Percentiles rank a stretch among this genome's conserved stretches.
Evolutionary conservation across 176 grass and related monocot genomes (phyloP).

Genomic region (Juncus inflexus): DNA sequence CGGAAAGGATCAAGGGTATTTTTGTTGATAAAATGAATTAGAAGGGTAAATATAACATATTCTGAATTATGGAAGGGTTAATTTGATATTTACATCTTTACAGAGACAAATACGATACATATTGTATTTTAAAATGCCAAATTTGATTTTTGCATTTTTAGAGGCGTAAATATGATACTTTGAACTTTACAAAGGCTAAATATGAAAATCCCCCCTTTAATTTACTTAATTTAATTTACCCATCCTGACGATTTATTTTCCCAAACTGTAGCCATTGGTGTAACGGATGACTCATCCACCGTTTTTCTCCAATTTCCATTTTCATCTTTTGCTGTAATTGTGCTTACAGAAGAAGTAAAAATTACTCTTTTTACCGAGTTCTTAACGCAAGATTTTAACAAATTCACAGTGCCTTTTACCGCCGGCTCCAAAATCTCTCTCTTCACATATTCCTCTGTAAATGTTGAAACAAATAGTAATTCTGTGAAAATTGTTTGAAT

Average conservation of each 20-base stretch:
- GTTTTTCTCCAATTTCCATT: slow-evolving; percentile 25
- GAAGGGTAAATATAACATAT: too few species aligned
- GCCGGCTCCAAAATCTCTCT: slow-evolving; percentile 56
- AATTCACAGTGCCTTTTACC: slow-evolving; percentile 54
- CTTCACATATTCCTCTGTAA: slow-evolving; percentile 55
- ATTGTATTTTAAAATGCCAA: too few species aligned
- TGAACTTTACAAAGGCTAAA: too few species aligned
- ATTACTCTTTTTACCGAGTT: slow-evolving; percentile 49
- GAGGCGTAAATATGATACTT: too few species aligned
- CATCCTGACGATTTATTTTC: slow-evolving; percentile 65
- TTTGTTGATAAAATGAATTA: too few species aligned
- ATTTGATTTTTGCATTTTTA: too few species aligned
- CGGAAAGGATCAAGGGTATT: too few species aligned
- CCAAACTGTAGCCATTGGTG: slow-evolving; percentile 41
- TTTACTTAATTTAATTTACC: slow-evolving; percentile 23
- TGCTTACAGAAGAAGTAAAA: slow-evolving; percentile 92
- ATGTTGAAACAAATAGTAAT: slow-evolving; percentile 1
- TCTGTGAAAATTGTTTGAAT: not conserved
- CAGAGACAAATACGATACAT: too few species aligned
- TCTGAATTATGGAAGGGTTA: too few species aligned
- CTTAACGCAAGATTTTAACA: slow-evolving; percentile 55
- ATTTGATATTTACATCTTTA: too few species aligned
- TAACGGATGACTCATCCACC: slow-evolving; percentile 64
- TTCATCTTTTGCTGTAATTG: slow-evolving; percentile 39
- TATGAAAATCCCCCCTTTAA: too few species aligned